Conservation (phyloP, 306 rosid species). For the Trifolium subterraneum region DNA sequence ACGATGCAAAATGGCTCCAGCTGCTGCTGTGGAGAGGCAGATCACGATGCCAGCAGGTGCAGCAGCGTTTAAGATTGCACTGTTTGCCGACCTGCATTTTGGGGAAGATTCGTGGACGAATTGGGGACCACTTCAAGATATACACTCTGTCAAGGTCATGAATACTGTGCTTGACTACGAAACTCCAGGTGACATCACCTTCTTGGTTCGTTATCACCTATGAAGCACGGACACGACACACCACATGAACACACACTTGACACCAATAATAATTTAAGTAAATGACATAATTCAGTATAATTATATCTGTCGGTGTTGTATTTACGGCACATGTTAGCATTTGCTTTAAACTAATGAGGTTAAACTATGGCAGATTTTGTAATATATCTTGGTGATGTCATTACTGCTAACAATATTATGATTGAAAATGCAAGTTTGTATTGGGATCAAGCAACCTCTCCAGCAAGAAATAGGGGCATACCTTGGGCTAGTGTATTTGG, state of each 20-base stretch:
- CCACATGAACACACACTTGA: too few species aligned
- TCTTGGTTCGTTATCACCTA: too few species aligned
- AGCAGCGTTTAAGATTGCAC: slow-evolving; percentile 56
- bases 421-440: slow-evolving; percentile 75
- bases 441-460: slow-evolving; percentile 80
- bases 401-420: slow-evolving; percentile 82
- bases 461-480: slow-evolving; percentile 68
- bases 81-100: slow-evolving; percentile 85
- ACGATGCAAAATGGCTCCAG: slow-evolving; percentile 34
- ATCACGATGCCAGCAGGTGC: slow-evolving; percentile 45
- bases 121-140: slow-evolving; percentile 85
- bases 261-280: too few species aligned
- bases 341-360: slow-evolving; percentile 18
- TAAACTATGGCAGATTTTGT: slow-evolving; percentile 70
- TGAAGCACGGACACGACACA: too few species aligned
- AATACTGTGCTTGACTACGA: not conserved
- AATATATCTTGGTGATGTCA: slow-evolving; percentile 83
- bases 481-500: slow-evolving; percentile 87
- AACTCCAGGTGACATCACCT: not conserved
- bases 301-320: too few species aligned
- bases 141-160: slow-evolving; percentile 54
- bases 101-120: slow-evolving; percentile 67
- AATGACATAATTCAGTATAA: too few species aligned
- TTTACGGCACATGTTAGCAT: too few species aligned
- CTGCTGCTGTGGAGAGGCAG: slow-evolving; percentile 36